Evolutionary conservation across 2,329 filamentous ascomycete genomes (phyloP).

Genomic region (Penicillium sp.): DNA sequence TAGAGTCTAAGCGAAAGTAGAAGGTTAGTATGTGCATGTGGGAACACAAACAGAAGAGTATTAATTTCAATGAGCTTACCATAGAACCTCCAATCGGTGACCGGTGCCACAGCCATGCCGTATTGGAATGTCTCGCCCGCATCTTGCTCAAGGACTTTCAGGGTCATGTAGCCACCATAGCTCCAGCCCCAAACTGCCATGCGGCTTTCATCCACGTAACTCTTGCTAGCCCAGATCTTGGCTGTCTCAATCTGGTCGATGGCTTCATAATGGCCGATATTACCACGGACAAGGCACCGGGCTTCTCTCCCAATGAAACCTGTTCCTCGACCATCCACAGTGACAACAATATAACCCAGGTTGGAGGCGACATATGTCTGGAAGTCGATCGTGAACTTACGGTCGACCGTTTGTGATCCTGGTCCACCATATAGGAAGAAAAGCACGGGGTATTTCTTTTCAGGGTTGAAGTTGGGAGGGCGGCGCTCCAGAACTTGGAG

Average conservation of each 20-base stretch:
- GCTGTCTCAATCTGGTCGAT: conserved; percentile 88
- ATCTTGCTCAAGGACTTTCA: conserved; percentile 92
- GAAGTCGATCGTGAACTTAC: conserved; percentile 80
- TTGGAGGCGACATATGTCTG: conserved; percentile 82
- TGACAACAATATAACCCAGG: conserved; percentile 90
- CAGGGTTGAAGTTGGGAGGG: conserved; percentile 80
- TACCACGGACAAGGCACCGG: conserved; percentile 75
- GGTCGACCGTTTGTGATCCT: conserved; percentile 82
- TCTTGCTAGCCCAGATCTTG: conserved; percentile 74
- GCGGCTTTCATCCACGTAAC: conserved; percentile 76
- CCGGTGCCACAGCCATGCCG: conserved; percentile 95
- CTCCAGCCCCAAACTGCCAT: conserved; percentile 99
- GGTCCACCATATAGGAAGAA: conserved; percentile 95
- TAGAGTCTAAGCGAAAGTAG: conserved; percentile 24
- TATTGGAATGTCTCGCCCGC: conserved; percentile 88
- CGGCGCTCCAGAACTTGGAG: conserved; percentile 77
- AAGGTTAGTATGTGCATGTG: neutral
- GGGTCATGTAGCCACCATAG: conserved; percentile 89
- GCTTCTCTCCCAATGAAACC: conserved; percentile 83
- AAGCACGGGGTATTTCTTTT: conserved; percentile 85
- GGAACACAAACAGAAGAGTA: too few species aligned
- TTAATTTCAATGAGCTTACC: conserved; percentile 36
- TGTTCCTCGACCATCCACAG: conserved; percentile 89
- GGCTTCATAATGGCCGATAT: conserved; percentile 81
- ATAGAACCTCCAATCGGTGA: conserved; percentile 98